A percentile compares a stretch with the other conserved stretches of the same genome.
Conservation (phyloP, 208 protist genomes). For the Cochliopodium minus region DNA sequence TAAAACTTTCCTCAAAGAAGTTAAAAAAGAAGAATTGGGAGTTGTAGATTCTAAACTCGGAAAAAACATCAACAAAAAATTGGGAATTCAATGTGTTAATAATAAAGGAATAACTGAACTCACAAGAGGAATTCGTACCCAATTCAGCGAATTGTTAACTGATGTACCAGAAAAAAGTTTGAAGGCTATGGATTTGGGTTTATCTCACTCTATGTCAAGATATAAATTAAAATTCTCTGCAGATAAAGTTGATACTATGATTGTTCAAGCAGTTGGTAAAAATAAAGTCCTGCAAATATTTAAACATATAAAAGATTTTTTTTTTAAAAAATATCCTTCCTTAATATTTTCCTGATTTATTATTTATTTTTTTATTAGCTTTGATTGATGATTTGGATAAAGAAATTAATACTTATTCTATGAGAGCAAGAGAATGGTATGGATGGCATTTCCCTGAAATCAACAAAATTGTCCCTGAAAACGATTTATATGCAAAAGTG, state of each 20-base stretch:
- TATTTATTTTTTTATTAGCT: slow-evolving; percentile 21
- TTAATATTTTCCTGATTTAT: too few species aligned
- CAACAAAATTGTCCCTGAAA: slow-evolving; percentile 85
- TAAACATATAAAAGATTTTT: too few species aligned
- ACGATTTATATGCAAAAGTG: slow-evolving; percentile 80
- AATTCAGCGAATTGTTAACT: slow-evolving; percentile 66
- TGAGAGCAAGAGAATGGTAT: slow-evolving; percentile 95
- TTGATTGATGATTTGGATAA: slow-evolving; percentile 97
- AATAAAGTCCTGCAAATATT: slow-evolving; percentile 30
- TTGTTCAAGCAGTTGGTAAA: slow-evolving; percentile 98
- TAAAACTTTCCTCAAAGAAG: slow-evolving; percentile 88
- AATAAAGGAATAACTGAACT: slow-evolving; percentile 64
- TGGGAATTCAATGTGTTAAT: slow-evolving; percentile 72
- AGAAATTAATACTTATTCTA: slow-evolving; percentile 98
- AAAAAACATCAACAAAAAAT: slow-evolving; percentile 83
- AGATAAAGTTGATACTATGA: slow-evolving; percentile 99
- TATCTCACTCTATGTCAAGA: slow-evolving; percentile 91
- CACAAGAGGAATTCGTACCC: slow-evolving; percentile 75
- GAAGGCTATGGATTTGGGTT: slow-evolving; percentile 81
- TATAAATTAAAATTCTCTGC: slow-evolving; percentile 99
- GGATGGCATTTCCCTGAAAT: slow-evolving; percentile 98
- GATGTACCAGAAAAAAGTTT: slow-evolving; percentile 63
- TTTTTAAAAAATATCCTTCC: slow-evolving; percentile 7
- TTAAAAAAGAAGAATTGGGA: slow-evolving; percentile 49
- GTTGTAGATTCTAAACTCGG: slow-evolving; percentile 77